A percentile compares a stretch with the other conserved stretches of the same genome.
Evolutionary conservation across 2,329 filamentous ascomycete genomes (phyloP).

Genomic region (Chaetomium sp.): DNA sequence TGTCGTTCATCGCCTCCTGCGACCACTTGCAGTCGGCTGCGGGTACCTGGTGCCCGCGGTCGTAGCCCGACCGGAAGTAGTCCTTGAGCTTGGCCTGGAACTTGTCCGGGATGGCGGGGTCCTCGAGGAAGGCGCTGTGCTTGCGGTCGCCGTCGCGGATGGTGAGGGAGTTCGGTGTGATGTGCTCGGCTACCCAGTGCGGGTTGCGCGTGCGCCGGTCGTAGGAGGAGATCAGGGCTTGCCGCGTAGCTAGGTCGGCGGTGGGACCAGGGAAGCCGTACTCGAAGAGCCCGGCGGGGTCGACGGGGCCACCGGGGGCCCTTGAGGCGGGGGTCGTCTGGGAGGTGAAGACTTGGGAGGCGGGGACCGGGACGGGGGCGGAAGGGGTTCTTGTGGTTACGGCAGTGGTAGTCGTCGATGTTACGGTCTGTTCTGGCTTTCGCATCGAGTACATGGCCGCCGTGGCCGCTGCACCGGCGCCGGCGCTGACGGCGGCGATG

Average conservation of each 20-base stretch:
- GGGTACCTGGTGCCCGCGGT: conserved; percentile 94
- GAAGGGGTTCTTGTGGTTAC: conserved; percentile 36
- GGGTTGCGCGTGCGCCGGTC: conserved; percentile 91
- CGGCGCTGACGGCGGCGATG: conserved; percentile 74
- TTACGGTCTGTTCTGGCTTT: conserved; percentile 43
- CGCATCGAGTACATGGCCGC: conserved; percentile 66
- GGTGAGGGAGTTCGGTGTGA: conserved; percentile 82
- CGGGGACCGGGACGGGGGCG: conserved; percentile 49
- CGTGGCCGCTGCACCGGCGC: conserved; percentile 74
- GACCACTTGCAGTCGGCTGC: conserved; percentile 96
- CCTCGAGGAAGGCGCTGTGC: conserved; percentile 81
- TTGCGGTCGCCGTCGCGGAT: conserved; percentile 78
- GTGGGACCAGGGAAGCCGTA: conserved; percentile 93
- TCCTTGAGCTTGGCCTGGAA: conserved; percentile 91
- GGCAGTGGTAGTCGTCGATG: conserved; percentile 41
- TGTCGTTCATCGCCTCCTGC: conserved; percentile 91
- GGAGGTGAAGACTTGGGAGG: conserved; percentile 56
- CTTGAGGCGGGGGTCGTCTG: conserved; percentile 36
- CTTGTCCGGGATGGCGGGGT: conserved; percentile 73
- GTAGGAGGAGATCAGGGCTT: conserved; percentile 81
- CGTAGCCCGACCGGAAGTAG: conserved; percentile 93
- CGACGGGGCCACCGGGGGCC: conserved; percentile 47
- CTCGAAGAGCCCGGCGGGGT: conserved; percentile 76
- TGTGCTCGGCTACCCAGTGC: conserved; percentile 94
- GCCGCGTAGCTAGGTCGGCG: conserved; percentile 74